Evolutionary conservation across 495 filamentous ascomycete genomes (phyloP), one percentile per base, ranked within the genome.

Genomic region (Penicillium flavigenum): DNA sequence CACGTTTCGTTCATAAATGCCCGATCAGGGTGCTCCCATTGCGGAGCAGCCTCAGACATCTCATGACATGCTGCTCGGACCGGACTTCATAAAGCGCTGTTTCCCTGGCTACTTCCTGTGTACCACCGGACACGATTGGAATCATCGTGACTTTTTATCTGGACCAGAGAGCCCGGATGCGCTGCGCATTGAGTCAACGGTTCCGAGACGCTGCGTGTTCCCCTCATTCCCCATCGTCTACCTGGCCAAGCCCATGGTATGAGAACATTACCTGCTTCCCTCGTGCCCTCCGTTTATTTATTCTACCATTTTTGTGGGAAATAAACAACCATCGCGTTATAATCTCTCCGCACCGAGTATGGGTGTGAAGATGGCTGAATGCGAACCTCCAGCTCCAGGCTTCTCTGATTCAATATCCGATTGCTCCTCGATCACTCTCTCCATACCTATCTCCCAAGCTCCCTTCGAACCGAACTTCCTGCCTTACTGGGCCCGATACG

Each of bases 401-500:
- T 54, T 51, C 47, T 66, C 62, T 44, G 39, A 56, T 46, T 43
- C 59, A 17, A 61, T 58, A 38, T 47, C 55, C 31, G 50, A 63
- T 19, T 52, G 19, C 46, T 50, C 62, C 24, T 52, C 50, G 38
- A 53, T 39, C 36, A 34, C 63, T 45, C 49, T 31, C 17, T 41
- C 42, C 34, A 49, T 51, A 47, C 56, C 31, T 26, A 53, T 54
- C 41, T 26, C 47, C 6, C 19, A 38, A 20, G 36, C 63, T 19
- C 38, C 47, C 54, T 43, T 61, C 54, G 60, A 69, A 27, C 10
- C 57, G 17, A 47, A 62, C n/a, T 71, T 75, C 43, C 53, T 69
- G 45, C 76, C 76, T 24, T 76, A 73, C 51, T 79, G 76, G 76
- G 75, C 75, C 38, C 72, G 70, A 45, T 71, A 68, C 54, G 57